Percentiles rank a stretch among this genome's conserved stretches.
Evolutionary conservation across 2,329 filamentous ascomycete genomes (phyloP).

Genomic region (Lizonia empirigonia): DNA sequence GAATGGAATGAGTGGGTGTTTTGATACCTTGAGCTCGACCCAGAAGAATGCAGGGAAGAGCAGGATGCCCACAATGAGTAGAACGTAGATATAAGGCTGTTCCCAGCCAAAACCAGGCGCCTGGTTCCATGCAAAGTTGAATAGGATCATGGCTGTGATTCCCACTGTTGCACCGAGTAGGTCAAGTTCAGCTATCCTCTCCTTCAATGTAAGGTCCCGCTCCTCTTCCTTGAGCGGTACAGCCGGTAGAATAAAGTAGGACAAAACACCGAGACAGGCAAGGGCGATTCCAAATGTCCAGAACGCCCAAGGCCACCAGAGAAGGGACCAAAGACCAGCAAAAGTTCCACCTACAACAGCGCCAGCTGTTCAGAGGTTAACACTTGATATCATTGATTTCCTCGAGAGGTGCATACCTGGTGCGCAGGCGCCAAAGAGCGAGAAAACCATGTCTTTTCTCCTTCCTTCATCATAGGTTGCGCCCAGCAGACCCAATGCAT

Average conservation of each 20-base stretch:
- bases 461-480: constrained; percentile 61
- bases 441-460: constrained; percentile 66
- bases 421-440: constrained; percentile 56
- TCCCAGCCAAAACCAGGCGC: constrained; percentile 65
- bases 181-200: constrained; percentile 49
- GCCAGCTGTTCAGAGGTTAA: constrained; percentile 39
- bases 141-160: constrained; percentile 60
- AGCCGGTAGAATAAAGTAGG: constrained; percentile 50
- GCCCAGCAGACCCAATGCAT: constrained; percentile 67
- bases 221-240: constrained; percentile 26
- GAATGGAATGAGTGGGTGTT: constrained; percentile 64
- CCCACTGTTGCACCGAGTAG: constrained; percentile 56
- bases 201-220: constrained; percentile 14
- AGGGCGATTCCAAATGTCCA: constrained; percentile 53
- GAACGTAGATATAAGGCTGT: constrained; percentile 60
- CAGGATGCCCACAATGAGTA: constrained; percentile 63
- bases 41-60: constrained; percentile 62
- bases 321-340: constrained; percentile 49
- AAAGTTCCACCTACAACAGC: constrained; percentile 51
- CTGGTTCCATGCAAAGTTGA: constrained; percentile 73
- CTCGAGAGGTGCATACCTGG: constrained; percentile 39
- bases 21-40: constrained; percentile 54
- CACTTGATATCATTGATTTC: not conserved
- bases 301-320: constrained; percentile 61
- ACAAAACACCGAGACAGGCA: constrained; percentile 45